A percentile compares a stretch with the other conserved stretches of the same genome.
phyloP scores from a whole-genome alignment of 306 rosid genomes.

The Prunus persica region DNA sequence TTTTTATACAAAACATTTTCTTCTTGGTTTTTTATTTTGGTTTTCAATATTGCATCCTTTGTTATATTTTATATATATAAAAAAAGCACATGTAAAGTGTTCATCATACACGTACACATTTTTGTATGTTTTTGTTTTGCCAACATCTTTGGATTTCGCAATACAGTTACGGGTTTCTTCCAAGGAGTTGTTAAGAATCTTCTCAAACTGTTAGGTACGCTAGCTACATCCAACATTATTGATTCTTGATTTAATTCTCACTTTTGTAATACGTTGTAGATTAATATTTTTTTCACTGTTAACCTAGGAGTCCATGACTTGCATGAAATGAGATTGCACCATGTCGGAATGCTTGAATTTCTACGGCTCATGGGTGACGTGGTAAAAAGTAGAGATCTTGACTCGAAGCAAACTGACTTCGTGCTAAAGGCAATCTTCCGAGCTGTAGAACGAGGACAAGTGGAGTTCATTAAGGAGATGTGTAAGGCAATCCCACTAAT shows the following conservation, averaged over 20 bases:
- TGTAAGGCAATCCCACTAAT: neutral
- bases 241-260: neutral
- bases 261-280: neutral
- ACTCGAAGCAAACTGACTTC: fast-evolving
- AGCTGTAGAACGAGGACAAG: neutral
- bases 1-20: too few relatives aligned
- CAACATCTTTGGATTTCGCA: neutral
- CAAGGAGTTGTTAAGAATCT: neutral
- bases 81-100: too few relatives aligned
- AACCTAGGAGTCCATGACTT: slow-evolving; percentile 6
- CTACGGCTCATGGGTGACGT: neutral
- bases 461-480: neutral
- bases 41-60: too few relatives aligned
- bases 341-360: neutral
- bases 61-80: too few relatives aligned
- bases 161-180: neutral
- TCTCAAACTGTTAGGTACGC: neutral
- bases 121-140: too few relatives aligned
- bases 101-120: too few relatives aligned
- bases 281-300: neutral
- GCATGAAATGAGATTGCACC: neutral
- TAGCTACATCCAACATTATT: neutral
- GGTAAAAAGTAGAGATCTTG: fast-evolving
- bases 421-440: neutral
- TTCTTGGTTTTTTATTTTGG: too few relatives aligned